Conservation (phyloP, 2,329 filamentous ascomycete genomes). For the Trichophyton verrucosum region DNA sequence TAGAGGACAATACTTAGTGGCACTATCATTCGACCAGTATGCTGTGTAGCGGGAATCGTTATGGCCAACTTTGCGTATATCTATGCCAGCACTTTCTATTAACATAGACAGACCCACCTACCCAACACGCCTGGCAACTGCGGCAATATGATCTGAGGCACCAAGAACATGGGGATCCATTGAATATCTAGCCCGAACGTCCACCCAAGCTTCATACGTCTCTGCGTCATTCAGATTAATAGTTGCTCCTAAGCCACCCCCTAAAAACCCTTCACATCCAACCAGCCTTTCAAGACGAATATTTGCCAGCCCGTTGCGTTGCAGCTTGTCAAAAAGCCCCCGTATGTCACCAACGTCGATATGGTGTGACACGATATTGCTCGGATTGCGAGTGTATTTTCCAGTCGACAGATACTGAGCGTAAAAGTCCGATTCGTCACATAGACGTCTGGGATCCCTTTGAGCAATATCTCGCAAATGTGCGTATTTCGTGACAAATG, state of each 20-base stretch:
- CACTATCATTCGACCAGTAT: neutral
- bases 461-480: slow-evolving; percentile 2
- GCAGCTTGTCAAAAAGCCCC: neutral
- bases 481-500: slow-evolving; percentile 5
- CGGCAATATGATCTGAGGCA: neutral
- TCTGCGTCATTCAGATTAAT: neutral
- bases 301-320: neutral
- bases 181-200: neutral
- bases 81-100: neutral
- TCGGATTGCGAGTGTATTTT: slow-evolving; percentile 1
- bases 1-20: too few relatives aligned
- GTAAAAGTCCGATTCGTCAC: neutral
- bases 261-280: slow-evolving; percentile 1
- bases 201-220: slow-evolving; percentile 3
- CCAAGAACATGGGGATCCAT: neutral
- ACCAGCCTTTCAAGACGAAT: neutral
- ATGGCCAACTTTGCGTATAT: neutral
- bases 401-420: neutral
- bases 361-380: neutral
- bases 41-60: neutral
- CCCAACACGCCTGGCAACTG: neutral
- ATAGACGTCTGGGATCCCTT: neutral
- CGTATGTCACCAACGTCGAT: neutral
- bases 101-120: neutral
- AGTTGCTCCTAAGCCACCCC: neutral